These are phyloP conservation scores for Venturia nashicola DNA, from an alignment of 2,329 filamentous ascomycete species.

Conservation along the genomic window DNA sequence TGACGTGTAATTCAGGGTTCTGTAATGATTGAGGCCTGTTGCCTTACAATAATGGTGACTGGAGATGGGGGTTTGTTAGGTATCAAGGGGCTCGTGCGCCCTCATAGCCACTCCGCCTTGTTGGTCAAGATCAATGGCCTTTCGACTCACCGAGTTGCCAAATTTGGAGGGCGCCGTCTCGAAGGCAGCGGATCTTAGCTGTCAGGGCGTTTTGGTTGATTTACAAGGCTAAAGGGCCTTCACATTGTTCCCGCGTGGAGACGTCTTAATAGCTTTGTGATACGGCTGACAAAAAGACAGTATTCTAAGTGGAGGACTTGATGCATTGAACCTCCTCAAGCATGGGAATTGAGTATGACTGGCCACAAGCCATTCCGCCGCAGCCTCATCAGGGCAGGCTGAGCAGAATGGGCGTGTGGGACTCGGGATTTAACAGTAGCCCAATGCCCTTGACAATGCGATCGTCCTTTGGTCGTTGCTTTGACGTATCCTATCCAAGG, in stretches of 20 bases:
- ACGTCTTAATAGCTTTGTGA: not conserved
- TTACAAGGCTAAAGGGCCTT: not conserved
- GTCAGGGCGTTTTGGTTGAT: not conserved
- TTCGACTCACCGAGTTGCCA: not conserved
- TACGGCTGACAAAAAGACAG: not conserved
- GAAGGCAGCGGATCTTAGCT: not conserved
- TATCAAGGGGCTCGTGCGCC: not conserved
- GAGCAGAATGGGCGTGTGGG: not conserved
- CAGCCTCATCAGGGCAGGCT: not conserved
- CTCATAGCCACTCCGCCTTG: not conserved
- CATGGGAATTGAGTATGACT: not conserved
- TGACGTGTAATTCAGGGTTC: not conserved
- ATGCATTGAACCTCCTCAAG: not conserved
- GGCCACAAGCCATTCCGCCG: not conserved
- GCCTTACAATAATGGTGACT: not conserved
- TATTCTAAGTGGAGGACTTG: not conserved
- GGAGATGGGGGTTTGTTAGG: not conserved
- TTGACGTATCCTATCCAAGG: not conserved
- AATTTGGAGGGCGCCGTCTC: not conserved
- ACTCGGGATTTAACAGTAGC: not conserved
- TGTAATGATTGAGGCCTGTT: not conserved
- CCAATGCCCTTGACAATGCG: not conserved
- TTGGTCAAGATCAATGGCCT: not conserved
- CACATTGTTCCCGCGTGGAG: not conserved
- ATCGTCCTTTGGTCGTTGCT: not conserved